Conservation (phyloP, 2,329 filamentous ascomycete species). For the Calonectria pseudoturangicola region DNA sequence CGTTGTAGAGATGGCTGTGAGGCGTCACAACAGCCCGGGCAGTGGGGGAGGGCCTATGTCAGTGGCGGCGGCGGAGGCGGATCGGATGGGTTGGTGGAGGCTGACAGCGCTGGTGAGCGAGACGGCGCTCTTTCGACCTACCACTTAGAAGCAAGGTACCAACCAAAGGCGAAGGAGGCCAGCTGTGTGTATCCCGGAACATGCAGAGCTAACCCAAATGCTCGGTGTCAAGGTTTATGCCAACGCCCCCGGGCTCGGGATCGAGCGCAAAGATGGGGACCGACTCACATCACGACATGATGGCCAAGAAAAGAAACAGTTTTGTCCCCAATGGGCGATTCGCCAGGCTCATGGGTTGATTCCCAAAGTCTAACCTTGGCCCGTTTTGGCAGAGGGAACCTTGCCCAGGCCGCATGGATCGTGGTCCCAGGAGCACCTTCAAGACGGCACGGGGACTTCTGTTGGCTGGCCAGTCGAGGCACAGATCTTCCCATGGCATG, state of each 20-base stretch:
- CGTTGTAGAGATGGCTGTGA: slow-evolving; percentile 28
- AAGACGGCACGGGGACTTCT: slow-evolving; percentile 10
- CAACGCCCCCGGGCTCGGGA: slow-evolving; percentile 20
- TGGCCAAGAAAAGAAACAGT: slow-evolving; percentile 30
- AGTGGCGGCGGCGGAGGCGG: slow-evolving; percentile 39
- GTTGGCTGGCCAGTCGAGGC: slow-evolving; percentile 29
- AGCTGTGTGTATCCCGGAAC: neutral
- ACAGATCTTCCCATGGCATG: slow-evolving; percentile 27
- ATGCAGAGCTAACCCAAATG: neutral
- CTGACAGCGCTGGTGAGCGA: slow-evolving; percentile 20
- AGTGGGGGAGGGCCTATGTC: slow-evolving; percentile 23
- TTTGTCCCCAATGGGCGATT: slow-evolving; percentile 24
- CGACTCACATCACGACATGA: slow-evolving; percentile 19
- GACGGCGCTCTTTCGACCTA: neutral
- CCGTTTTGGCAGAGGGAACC: slow-evolving; percentile 23
- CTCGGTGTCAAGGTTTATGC: slow-evolving; percentile 21
- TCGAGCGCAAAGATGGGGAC: slow-evolving; percentile 24
- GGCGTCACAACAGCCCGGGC: slow-evolving; percentile 18
- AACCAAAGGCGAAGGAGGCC: neutral
- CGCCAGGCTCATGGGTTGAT: slow-evolving; percentile 18
- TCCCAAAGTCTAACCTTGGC: slow-evolving; percentile 15
- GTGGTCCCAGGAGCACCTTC: slow-evolving; percentile 18
- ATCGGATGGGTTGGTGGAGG: slow-evolving; percentile 24
- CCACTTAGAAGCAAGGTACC: neutral
- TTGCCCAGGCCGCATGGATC: slow-evolving; percentile 30